A percentile compares a stretch with the other conserved stretches of the same genome.
Evolutionary conservation across 2,329 filamentous ascomycete species (phyloP).

Genomic region (Myriosclerotinia duriaeana): DNA sequence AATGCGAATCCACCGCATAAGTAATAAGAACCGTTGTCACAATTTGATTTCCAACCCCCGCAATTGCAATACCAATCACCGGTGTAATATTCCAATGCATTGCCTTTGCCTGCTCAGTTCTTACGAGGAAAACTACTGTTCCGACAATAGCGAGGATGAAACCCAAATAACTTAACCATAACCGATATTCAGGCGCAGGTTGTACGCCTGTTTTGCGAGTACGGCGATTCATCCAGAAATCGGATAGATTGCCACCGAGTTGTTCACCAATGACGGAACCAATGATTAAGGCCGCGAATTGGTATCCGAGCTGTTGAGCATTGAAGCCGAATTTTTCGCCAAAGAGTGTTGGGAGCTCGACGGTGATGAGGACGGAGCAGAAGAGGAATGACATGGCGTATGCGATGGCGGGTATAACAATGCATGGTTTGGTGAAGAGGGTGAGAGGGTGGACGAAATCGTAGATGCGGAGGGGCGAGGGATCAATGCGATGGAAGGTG

Average conservation of each 20-base stretch:
- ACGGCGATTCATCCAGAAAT: conserved; percentile 51
- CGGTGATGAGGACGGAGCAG: conserved; percentile 51
- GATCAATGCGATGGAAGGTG: conserved; percentile 53
- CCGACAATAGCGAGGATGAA: conserved; percentile 52
- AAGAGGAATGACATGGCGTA: conserved; percentile 61
- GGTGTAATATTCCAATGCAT: conserved; percentile 57
- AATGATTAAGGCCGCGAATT: conserved; percentile 56
- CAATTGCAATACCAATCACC: conserved; percentile 52
- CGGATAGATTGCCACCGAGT: conserved; percentile 53
- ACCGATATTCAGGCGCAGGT: conserved; percentile 51
- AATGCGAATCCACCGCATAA: conserved; percentile 57
- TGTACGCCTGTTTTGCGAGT: conserved; percentile 40
- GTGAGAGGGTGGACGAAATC: conserved; percentile 54
- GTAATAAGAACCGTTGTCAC: conserved; percentile 43
- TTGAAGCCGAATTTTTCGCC: conserved; percentile 56
- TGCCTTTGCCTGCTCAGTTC: conserved; percentile 46
- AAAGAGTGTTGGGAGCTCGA: conserved; percentile 61
- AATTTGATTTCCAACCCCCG: conserved; percentile 57
- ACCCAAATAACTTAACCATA: conserved; percentile 58
- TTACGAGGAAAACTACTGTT: conserved; percentile 54
- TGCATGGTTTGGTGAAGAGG: conserved; percentile 48
- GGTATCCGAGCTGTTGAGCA: conserved; percentile 56
- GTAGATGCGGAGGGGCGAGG: conserved; percentile 47
- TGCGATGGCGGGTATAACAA: conserved; percentile 52
- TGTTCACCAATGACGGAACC: conserved; percentile 60